These are phyloP conservation scores for Rhizophora apiculata DNA, from an alignment of 345 rosid species.

Conservation along the genomic window DNA sequence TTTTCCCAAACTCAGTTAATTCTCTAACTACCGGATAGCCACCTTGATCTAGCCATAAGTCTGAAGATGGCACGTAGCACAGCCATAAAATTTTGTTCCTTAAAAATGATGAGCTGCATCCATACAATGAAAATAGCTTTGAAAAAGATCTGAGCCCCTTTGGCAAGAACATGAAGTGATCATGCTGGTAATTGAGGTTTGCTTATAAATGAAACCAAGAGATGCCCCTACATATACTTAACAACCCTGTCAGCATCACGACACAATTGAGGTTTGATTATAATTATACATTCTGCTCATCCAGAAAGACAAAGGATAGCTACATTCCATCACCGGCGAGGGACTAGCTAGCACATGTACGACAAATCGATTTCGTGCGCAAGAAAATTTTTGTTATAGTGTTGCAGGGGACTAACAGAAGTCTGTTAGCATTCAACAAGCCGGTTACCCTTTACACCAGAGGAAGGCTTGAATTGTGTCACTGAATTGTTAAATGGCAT, in stretches of 20 bases:
- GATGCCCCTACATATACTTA: not conserved
- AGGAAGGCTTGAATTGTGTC: not conserved
- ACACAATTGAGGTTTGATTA: conserved; percentile 1
- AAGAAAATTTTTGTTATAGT: not conserved
- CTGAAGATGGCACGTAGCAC: no score
- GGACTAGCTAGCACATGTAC: not conserved
- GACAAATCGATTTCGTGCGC: not conserved
- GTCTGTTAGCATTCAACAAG: not conserved
- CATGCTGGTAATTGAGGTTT: no score
- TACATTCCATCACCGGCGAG: not conserved
- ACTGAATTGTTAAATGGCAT: conserved; percentile 18
- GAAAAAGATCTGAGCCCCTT: no score
- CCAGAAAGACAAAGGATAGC: not conserved
- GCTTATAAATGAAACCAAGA: not conserved
- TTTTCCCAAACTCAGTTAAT: no score
- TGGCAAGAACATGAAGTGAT: no score
- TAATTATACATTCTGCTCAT: conserved; percentile 18
- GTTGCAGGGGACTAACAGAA: conserved; percentile 1
- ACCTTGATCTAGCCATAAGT: no score
- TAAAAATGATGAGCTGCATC: no score
- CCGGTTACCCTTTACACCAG: not conserved
- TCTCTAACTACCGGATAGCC: no score
- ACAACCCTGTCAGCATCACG: conserved; percentile 10
- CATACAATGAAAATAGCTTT: no score
- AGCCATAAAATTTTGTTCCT: no score